Evolutionary conservation across 1,139 yeast species (phyloP).

Genomic region (Suhomyces kunorum): DNA sequence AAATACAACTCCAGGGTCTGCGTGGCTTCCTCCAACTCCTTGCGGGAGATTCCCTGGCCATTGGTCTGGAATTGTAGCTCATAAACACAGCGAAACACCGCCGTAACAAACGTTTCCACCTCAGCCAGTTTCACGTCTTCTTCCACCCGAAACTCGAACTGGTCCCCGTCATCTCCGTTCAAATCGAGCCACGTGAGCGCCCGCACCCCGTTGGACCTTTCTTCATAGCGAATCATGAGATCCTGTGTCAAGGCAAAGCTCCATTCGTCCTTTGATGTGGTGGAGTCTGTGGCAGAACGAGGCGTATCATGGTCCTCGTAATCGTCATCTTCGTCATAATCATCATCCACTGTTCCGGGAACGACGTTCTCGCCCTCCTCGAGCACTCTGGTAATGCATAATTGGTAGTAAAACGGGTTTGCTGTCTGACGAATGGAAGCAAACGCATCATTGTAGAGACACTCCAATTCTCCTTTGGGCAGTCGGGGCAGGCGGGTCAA

Average conservation of each 20-base stretch:
- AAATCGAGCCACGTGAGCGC: conserved; percentile 80
- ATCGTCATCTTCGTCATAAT: conserved; percentile 57
- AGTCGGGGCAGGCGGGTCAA: conserved; percentile 73
- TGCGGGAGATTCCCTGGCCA: conserved; percentile 45
- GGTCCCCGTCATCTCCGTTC: conserved; percentile 85
- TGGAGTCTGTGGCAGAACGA: conserved; percentile 28
- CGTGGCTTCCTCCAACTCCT: conserved; percentile 49
- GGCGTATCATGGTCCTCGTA: conserved; percentile 44
- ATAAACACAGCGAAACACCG: conserved; percentile 68
- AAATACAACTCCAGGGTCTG: neutral
- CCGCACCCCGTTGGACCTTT: conserved; percentile 32
- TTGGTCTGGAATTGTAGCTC: conserved; percentile 70
- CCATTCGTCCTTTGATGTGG: conserved; percentile 61
- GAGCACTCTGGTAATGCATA: conserved; percentile 68
- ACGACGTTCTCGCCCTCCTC: conserved; percentile 63
- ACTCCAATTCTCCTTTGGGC: conserved; percentile 85
- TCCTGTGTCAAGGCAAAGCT: conserved; percentile 67
- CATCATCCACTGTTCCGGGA: conserved; percentile 38
- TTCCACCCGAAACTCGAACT: conserved; percentile 74
- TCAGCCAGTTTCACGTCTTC: conserved; percentile 56
- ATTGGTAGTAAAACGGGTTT: conserved; percentile 65
- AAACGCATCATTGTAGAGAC: conserved; percentile 74
- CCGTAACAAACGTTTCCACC: conserved; percentile 63
- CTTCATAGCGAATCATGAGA: conserved; percentile 49
- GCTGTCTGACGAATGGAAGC: conserved; percentile 71